Evolutionary conservation across 805 yeast genomes (phyloP), one percentile per base, ranked within the genome.

Genomic region (Saturnispora gosingensis): DNA sequence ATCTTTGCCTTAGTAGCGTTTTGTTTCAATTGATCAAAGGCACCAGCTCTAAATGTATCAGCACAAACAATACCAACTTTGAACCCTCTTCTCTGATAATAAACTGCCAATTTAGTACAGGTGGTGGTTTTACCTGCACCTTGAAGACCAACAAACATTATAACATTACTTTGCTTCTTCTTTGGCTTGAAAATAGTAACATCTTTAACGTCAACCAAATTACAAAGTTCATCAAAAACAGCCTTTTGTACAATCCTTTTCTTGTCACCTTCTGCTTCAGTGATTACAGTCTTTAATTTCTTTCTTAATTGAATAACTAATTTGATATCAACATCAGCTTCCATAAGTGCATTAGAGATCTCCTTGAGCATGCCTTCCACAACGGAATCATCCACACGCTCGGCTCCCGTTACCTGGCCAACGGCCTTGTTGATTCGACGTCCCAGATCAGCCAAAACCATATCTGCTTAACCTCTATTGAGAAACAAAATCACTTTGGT

Each of bases 71-170:
- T 74, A 49, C 98, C 98, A 45, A 88, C 96, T 66, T 89, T 90
- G 70, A 83, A 88, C 2, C 97, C 97, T 63, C 97, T 76, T 63
- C 90, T 80, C 63, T 89, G 91, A 66, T 93, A 93, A 66, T 87
- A 90, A 2, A 88, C 95, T 0, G 99, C 99, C 60, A 91, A 74
- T 61, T 93, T 93, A 1, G 99, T 93, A 80, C 97, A 90, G 2
- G 97, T 83, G 0, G 99, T 93, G 32, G 99, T 93, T 67, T 93
- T 93, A 77, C 99, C 99, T 11, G 98, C 93, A 72, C 99, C 99
- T 68, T 93, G 99, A 54, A 93, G 74, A 65, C 99, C 99, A 53
- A 93, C 99, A 76, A 93, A 86, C 99, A 93, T 93, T 57, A 93
- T 85, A 32, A 91, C 86, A 63, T 85, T 81, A 9, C 81, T 64